These are phyloP conservation scores for Fusarium praegraminearum DNA, from an alignment of 2,329 filamentous ascomycete genomes.

Conservation along the genomic window DNA sequence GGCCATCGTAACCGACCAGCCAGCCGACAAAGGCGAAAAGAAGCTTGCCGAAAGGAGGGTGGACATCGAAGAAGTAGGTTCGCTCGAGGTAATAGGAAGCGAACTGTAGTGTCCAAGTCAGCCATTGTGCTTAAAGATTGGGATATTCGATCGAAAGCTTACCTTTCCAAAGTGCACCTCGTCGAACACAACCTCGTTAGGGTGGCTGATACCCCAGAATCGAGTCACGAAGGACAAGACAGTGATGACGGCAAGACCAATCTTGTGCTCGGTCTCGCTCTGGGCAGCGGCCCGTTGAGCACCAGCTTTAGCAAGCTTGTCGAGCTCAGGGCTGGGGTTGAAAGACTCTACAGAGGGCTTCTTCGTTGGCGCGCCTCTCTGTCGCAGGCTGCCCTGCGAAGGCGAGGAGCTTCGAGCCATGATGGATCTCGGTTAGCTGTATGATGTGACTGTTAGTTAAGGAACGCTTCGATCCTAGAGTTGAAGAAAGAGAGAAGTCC, in stretches of 20 bases:
- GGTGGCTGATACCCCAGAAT: constrained; percentile 96
- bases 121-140: constrained; percentile 11
- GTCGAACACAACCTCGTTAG: constrained; percentile 97
- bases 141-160: constrained; percentile 47
- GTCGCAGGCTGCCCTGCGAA: constrained; percentile 70
- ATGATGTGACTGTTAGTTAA: constrained; percentile 37
- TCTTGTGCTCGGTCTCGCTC: constrained; percentile 86
- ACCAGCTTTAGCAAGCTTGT: constrained; percentile 60
- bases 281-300: constrained; percentile 53
- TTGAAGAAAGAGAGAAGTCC: background rate
- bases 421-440: constrained; percentile 43
- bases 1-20: constrained; percentile 96
- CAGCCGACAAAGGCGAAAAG: constrained; percentile 97
- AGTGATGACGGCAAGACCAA: constrained; percentile 82
- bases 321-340: constrained; percentile 62
- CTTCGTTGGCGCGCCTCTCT: constrained; percentile 66
- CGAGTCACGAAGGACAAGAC: constrained; percentile 87
- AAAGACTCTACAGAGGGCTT: constrained; percentile 57
- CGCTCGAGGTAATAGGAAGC: constrained; percentile 89
- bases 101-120: constrained; percentile 61
- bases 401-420: constrained; percentile 64
- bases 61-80: constrained; percentile 99
- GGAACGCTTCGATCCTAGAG: background rate
- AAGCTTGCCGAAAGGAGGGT: constrained; percentile 97
- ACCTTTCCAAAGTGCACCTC: constrained; percentile 99